Evolutionary conservation across 495 filamentous ascomycete genomes (phyloP).

Genomic region (Polyplosphaeria fusca): DNA sequence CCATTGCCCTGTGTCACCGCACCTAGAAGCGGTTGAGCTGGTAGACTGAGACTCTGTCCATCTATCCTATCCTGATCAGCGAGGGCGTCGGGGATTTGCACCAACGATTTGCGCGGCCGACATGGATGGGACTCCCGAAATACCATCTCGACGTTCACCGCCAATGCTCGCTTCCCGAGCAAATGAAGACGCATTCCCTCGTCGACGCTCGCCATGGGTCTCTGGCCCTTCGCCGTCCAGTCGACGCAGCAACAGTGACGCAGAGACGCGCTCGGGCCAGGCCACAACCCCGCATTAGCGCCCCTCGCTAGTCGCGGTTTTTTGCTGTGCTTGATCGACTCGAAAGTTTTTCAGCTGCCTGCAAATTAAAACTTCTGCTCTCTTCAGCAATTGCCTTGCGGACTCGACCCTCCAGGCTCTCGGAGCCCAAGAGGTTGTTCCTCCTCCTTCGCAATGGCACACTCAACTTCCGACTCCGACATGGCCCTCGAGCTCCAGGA

Average conservation of each 20-base stretch:
- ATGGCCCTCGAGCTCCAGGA: conserved; percentile 87
- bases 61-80: no score
- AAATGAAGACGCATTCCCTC: no score
- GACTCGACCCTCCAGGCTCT: conserved; percentile 14
- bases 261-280: conserved; percentile 6
- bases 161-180: no score
- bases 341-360: not conserved
- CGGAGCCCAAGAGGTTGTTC: conserved; percentile 14
- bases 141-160: no score
- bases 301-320: not conserved
- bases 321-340: not conserved
- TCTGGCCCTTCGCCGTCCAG: no score
- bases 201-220: no score
- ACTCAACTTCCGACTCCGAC: conserved; percentile 8
- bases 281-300: conserved; percentile 11
- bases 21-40: no score
- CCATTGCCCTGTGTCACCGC: not conserved
- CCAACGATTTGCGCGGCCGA: no score
- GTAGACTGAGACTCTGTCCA: no score
- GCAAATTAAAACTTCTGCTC: not conserved
- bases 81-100: no score
- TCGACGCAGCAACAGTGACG: no score
- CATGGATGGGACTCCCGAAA: no score
- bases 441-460: conserved; percentile 22
- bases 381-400: conserved; percentile 13